Evolutionary conservation across 495 filamentous ascomycete genomes (phyloP).

Genomic region (Cenococcum geophilum): DNA sequence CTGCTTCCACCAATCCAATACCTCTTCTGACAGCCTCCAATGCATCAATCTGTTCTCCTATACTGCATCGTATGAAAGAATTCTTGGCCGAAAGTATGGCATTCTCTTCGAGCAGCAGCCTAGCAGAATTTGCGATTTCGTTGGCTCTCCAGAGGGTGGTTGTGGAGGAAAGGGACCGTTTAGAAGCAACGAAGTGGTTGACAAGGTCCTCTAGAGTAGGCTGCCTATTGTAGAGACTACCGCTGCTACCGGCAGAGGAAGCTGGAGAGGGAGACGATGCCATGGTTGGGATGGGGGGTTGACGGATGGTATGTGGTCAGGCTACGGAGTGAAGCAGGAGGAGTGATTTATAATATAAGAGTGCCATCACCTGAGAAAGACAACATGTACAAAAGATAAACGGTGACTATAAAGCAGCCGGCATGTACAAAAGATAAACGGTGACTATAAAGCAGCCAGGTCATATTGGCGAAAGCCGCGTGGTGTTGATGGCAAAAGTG

Average conservation of each 20-base stretch:
- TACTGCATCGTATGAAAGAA: slow-evolving; percentile 63
- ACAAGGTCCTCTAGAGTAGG: slow-evolving; percentile 65
- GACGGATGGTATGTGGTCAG: background rate
- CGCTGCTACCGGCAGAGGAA: slow-evolving; percentile 22
- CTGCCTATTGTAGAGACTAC: slow-evolving; percentile 28
- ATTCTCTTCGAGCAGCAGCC: slow-evolving; percentile 70
- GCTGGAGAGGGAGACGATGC: slow-evolving; percentile 26
- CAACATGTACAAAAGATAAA: background rate
- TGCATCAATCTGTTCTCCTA: slow-evolving; percentile 65
- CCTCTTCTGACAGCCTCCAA: slow-evolving; percentile 60
- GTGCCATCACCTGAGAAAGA: background rate
- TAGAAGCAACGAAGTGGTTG: slow-evolving; percentile 76
- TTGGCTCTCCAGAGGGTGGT: slow-evolving; percentile 79
- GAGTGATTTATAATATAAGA: background rate
- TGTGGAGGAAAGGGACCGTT: slow-evolving; percentile 84
- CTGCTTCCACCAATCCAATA: slow-evolving; percentile 48
- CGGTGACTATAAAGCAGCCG: background rate
- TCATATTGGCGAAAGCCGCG: background rate
- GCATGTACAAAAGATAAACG: background rate
- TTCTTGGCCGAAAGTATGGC: slow-evolving; percentile 73
- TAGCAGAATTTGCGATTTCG: slow-evolving; percentile 72
- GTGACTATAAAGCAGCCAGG: background rate
- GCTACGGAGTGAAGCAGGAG: background rate
- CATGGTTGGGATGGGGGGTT: slow-evolving; percentile 11
- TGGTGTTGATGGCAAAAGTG: no score